Percentiles rank a stretch among this genome's conserved stretches.
Evolutionary conservation across 1,284 basidiomycete genomes (phyloP).

Genomic region (Jaminaea rosea): DNA sequence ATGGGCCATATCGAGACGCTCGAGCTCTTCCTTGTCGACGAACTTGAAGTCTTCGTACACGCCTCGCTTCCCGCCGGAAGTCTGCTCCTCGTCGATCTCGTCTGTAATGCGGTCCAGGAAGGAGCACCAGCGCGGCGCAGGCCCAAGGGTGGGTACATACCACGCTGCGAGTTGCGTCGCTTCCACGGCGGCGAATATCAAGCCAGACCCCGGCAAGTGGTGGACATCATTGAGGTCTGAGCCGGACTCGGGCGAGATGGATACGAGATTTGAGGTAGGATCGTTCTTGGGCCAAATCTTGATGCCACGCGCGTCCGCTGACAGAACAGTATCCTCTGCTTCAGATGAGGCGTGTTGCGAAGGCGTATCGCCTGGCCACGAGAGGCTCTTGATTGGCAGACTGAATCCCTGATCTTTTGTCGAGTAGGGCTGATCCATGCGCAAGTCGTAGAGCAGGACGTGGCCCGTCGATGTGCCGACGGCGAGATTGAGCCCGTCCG

Average conservation of each 20-base stretch:
- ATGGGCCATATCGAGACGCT: conserved; percentile 65
- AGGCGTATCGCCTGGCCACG: conserved; percentile 67
- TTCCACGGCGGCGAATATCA: conserved; percentile 42
- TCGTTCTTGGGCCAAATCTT: conserved; percentile 65
- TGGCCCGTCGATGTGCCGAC: conserved; percentile 91
- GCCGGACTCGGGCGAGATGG: conserved; percentile 79
- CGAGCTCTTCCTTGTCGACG: conserved; percentile 76
- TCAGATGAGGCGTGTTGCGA: conserved; percentile 42
- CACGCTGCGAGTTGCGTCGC: conserved; percentile 44
- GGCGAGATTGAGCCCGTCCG: conserved; percentile 85
- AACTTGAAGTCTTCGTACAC: conserved; percentile 97
- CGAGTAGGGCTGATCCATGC: conserved; percentile 71
- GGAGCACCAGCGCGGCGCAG: conserved; percentile 89
- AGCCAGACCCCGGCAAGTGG: conserved; percentile 41
- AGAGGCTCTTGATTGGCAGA: conserved; percentile 72
- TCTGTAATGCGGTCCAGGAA: conserved; percentile 92
- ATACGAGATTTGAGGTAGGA: conserved; percentile 68
- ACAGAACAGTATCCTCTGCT: conserved; percentile 36
- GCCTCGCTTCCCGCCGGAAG: conserved; percentile 43
- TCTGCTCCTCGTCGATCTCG: conserved; percentile 76
- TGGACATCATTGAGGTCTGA: conserved; percentile 55
- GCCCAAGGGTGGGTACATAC: conserved; percentile 90
- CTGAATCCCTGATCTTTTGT: conserved; percentile 97
- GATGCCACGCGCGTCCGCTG: conserved; percentile 44
- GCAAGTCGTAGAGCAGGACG: conserved; percentile 86